phyloP scores from a whole-genome alignment of 1,284 basidiomycete species.

The Coriolopsis trogii region DNA sequence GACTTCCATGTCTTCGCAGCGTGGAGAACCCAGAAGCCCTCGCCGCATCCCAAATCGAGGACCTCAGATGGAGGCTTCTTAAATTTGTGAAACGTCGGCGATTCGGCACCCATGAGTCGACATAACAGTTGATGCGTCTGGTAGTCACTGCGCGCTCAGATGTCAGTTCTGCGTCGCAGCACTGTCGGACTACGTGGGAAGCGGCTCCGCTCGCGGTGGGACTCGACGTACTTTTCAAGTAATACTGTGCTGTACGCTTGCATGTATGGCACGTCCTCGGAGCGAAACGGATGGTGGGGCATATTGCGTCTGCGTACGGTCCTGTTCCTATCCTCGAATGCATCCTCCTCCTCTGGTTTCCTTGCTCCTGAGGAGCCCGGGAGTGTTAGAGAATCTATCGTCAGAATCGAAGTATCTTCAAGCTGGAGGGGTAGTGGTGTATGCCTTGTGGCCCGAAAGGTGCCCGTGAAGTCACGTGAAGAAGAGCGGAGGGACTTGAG shows the following conservation, averaged over 20 bases:
- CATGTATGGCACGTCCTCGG: constrained; percentile 59
- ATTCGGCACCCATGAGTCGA: constrained; percentile 49
- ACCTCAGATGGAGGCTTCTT: constrained; percentile 53
- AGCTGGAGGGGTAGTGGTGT: constrained; percentile 5
- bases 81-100: constrained; percentile 63
- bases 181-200: background rate
- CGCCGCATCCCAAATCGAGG: constrained; percentile 74
- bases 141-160: constrained; percentile 48
- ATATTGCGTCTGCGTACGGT: constrained; percentile 40
- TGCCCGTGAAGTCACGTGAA: constrained; percentile 11
- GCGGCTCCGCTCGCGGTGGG: background rate
- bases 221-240: constrained; percentile 55
- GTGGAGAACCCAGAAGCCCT: constrained; percentile 63
- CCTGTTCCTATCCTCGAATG: constrained; percentile 23
- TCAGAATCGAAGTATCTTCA: constrained; percentile 10
- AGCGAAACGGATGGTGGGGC: constrained; percentile 50
- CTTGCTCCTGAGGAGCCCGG: constrained; percentile 5
- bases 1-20: constrained; percentile 63
- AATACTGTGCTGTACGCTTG: constrained; percentile 60
- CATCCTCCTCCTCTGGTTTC: constrained; percentile 12
- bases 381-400: constrained; percentile 9
- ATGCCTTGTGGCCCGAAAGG: constrained; percentile 6
- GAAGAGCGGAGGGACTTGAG: constrained; percentile 18
- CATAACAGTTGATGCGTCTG: constrained; percentile 55
- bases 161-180: too few species aligned